Conservation (phyloP, 176 grass and related monocot genomes). For the Aegilops sharonensis region DNA sequence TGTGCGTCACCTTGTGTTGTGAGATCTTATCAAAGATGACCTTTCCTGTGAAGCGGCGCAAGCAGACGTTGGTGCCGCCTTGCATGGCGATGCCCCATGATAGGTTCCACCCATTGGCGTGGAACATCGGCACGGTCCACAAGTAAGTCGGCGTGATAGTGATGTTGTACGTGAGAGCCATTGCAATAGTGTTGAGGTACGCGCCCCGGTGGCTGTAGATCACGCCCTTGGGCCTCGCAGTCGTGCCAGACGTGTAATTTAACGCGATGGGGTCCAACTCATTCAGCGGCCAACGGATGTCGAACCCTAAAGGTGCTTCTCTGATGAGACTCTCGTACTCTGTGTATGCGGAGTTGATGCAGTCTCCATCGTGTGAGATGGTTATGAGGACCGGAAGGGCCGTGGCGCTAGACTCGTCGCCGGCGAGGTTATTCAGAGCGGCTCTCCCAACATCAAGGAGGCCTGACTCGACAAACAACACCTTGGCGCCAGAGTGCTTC, state of each 20-base stretch:
- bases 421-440: background rate
- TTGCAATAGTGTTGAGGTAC: slow-evolving; percentile 49
- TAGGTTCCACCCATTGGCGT: slow-evolving; percentile 75
- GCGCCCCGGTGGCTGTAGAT: slow-evolving; percentile 66
- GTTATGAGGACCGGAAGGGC: background rate
- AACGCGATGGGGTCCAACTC: slow-evolving; percentile 58
- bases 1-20: slow-evolving; percentile 45
- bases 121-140: slow-evolving; percentile 83
- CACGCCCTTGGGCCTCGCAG: slow-evolving; percentile 69
- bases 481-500: slow-evolving; percentile 45
- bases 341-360: background rate
- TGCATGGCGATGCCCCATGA: slow-evolving; percentile 63
- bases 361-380: background rate
- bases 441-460: slow-evolving; percentile 34
- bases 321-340: slow-evolving; percentile 33
- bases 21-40: slow-evolving; percentile 51
- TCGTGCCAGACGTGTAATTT: slow-evolving; percentile 83
- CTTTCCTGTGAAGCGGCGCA: slow-evolving; percentile 37
- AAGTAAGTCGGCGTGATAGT: slow-evolving; percentile 48
- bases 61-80: slow-evolving; percentile 61
- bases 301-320: background rate
- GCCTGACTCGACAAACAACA: slow-evolving; percentile 45
- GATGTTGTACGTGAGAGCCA: slow-evolving; percentile 45
- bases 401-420: background rate
- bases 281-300: slow-evolving; percentile 35